These are phyloP conservation scores for Stemphylium vesicarium DNA, from an alignment of 2,329 filamentous ascomycete genomes.

Conservation along the genomic window DNA sequence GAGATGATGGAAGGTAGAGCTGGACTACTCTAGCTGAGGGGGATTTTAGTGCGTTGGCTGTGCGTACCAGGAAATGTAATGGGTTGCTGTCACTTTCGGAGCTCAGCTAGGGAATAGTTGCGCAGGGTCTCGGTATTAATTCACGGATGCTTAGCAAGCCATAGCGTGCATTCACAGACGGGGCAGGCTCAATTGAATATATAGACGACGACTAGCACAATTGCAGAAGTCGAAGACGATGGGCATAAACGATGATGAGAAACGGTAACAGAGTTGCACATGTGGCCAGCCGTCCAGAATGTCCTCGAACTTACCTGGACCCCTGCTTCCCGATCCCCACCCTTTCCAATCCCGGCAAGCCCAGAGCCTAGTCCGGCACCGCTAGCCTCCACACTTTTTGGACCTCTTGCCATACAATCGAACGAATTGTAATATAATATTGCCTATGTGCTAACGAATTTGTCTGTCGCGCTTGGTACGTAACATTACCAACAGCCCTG, in stretches of 20 bases:
- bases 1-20: background rate
- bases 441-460: background rate
- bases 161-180: conserved; percentile 1
- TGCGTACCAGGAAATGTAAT: conserved; percentile 14
- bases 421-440: too few relatives aligned
- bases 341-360: conserved; percentile 6
- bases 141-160: conserved; percentile 9
- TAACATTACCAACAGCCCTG: background rate
- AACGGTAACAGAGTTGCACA: conserved; percentile 6
- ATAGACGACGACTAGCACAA: conserved; percentile 7
- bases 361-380: background rate
- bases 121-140: conserved; percentile 8
- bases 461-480: background rate
- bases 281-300: conserved; percentile 24
- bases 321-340: conserved; percentile 20
- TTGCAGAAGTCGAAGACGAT: conserved; percentile 1
- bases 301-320: conserved; percentile 22
- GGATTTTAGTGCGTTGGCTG: conserved; percentile 12
- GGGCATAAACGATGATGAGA: conserved; percentile 1
- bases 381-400: conserved; percentile 12
- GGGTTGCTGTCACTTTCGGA: conserved; percentile 11
- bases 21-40: background rate
- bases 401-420: background rate
- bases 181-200: conserved; percentile 16
- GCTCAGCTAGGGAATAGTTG: conserved; percentile 11